phyloP scores from a whole-genome alignment of 257 asterid genomes.

The Scutellaria galericulata region DNA sequence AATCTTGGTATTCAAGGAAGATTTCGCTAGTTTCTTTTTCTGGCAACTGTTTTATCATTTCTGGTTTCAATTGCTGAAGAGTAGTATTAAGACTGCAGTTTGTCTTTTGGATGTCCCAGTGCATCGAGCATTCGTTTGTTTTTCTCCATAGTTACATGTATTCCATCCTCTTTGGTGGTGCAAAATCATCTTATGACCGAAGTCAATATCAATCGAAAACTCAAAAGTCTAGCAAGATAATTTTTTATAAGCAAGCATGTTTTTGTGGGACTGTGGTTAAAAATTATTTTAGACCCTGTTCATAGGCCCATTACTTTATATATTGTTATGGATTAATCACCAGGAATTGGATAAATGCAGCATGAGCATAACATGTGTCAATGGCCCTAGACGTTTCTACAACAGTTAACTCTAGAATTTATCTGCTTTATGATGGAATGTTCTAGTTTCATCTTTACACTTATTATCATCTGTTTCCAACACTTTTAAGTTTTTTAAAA shows the following conservation, averaged over 20 bases:
- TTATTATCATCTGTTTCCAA: constrained; percentile 17
- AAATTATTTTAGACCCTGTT: neutral
- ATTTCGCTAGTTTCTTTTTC: neutral
- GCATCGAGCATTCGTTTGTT: neutral
- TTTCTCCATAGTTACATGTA: neutral
- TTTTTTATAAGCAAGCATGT: neutral
- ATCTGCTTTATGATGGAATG: constrained; percentile 8
- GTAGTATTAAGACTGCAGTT: neutral
- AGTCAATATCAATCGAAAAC: neutral
- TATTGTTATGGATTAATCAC: neutral
- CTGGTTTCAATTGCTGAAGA: constrained; percentile 1
- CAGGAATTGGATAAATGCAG: neutral
- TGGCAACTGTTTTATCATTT: neutral
- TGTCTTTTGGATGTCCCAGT: neutral
- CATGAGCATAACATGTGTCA: neutral
- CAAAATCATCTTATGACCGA: neutral
- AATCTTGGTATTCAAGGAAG: neutral
- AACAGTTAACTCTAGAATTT: constrained; percentile 4
- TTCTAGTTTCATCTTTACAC: constrained; percentile 9
- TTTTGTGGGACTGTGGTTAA: neutral
- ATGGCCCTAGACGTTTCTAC: neutral
- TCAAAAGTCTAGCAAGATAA: neutral
- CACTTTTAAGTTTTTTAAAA: constrained; percentile 34
- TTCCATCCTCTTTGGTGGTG: constrained; percentile 1
- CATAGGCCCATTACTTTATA: neutral